Percentiles rank a stretch among this genome's conserved stretches.
These are phyloP conservation scores for Mucor piriformis DNA, from an alignment of 371 early-diverging fungal genomes.

Conservation along the genomic window DNA sequence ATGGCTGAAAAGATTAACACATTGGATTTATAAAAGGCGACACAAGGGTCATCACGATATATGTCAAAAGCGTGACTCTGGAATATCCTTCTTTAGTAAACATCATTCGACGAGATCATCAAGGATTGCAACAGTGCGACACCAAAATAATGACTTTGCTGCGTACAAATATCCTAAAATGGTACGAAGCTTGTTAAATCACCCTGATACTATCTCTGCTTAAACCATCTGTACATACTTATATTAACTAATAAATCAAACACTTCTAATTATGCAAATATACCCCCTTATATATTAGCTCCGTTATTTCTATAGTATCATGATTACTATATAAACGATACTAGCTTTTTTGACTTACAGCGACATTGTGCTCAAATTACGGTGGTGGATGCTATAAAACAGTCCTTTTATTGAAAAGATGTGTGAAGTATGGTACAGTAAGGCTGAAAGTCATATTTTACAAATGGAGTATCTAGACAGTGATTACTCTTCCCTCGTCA, in stretches of 20 bases:
- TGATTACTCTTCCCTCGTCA: constrained; percentile 46
- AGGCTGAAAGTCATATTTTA: background rate
- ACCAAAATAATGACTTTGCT: background rate
- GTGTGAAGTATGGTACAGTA: background rate
- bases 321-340: too few relatives aligned
- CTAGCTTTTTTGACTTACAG: too few relatives aligned
- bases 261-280: too few relatives aligned
- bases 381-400: too few relatives aligned
- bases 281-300: too few relatives aligned
- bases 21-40: background rate
- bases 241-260: too few relatives aligned
- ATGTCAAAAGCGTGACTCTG: constrained; percentile 12
- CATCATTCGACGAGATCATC: background rate
- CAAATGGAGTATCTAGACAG: constrained; percentile 31
- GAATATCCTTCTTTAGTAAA: constrained; percentile 4
- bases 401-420: too few relatives aligned
- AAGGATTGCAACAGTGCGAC: background rate
- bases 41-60: background rate
- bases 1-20: constrained; percentile 3
- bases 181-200: background rate
- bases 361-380: too few relatives aligned
- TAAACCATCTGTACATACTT: background rate
- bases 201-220: background rate
- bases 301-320: too few relatives aligned
- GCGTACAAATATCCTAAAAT: constrained; percentile 11